A percentile compares a stretch with the other conserved stretches of the same genome.
Evolutionary conservation across 2,329 filamentous ascomycete species (phyloP).

Genomic region (Neofusicoccum sp.): DNA sequence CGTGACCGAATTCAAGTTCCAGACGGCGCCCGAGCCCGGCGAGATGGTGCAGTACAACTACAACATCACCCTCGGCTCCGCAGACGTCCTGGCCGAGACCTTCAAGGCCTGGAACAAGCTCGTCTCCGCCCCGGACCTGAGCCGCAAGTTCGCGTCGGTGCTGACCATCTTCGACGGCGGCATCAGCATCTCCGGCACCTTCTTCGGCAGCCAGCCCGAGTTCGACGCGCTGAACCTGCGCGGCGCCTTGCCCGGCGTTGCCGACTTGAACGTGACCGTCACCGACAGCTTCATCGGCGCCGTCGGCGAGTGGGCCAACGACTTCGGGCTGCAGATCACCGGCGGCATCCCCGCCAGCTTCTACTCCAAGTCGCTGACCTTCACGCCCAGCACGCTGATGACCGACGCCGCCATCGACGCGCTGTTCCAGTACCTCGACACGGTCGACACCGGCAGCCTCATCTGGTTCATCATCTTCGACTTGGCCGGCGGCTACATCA

Average conservation of each 20-base stretch:
- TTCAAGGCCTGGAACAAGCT: slow-evolving; percentile 42
- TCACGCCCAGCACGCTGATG: slow-evolving; percentile 36
- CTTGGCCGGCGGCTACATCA: slow-evolving; percentile 37
- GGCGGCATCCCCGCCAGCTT: slow-evolving; percentile 37
- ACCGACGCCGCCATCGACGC: slow-evolving; percentile 34
- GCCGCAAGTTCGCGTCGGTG: slow-evolving; percentile 37
- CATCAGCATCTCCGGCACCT: slow-evolving; percentile 37
- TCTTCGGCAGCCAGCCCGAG: slow-evolving; percentile 36
- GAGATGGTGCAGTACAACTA: slow-evolving; percentile 38
- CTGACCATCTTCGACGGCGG: slow-evolving; percentile 37
- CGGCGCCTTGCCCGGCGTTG: slow-evolving; percentile 28
- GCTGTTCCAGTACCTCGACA: slow-evolving; percentile 37
- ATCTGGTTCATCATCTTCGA: slow-evolving; percentile 41
- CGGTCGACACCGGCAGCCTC: slow-evolving; percentile 34
- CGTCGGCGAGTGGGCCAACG: slow-evolving; percentile 37
- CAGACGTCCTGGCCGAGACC: slow-evolving; percentile 30
- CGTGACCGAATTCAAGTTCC: slow-evolving; percentile 43
- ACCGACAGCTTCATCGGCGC: slow-evolving; percentile 38
- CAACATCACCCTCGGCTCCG: slow-evolving; percentile 32
- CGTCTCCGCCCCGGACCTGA: slow-evolving; percentile 35
- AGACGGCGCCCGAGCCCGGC: slow-evolving; percentile 37
- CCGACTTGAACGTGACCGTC: slow-evolving; percentile 30
- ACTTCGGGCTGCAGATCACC: slow-evolving; percentile 33
- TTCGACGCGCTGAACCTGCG: slow-evolving; percentile 39
- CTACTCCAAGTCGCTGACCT: slow-evolving; percentile 39